phyloP scores from a whole-genome alignment of 768 basidiomycete genomes.

The Harrya chromipes region DNA sequence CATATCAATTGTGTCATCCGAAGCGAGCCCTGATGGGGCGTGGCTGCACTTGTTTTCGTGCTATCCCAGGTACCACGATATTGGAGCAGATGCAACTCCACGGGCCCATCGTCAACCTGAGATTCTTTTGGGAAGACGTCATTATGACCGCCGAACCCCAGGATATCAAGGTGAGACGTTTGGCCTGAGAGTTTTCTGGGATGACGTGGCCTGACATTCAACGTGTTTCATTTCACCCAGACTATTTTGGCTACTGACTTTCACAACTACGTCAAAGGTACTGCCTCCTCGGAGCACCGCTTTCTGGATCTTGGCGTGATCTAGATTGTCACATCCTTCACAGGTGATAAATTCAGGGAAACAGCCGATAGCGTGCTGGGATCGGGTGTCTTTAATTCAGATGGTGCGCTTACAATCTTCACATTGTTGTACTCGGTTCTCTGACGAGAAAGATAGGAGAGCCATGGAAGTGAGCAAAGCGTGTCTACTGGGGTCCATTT shows the following conservation, averaged over 20 bases:
- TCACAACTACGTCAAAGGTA: conserved; percentile 43
- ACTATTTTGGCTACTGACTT: conserved; percentile 44
- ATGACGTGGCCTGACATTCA: background rate
- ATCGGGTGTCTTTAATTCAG: conserved; percentile 55
- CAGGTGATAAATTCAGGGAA: conserved; percentile 34
- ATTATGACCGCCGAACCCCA: conserved; percentile 51
- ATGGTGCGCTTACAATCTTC: conserved; percentile 31
- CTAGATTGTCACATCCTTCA: background rate
- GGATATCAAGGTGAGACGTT: conserved; percentile 35
- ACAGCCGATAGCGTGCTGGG: conserved; percentile 39
- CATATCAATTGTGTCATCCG: background rate
- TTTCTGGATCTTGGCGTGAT: background rate
- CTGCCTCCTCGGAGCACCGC: background rate
- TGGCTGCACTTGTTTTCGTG: too few species aligned
- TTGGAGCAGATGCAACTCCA: conserved; percentile 22
- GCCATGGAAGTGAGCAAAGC: conserved; percentile 57
- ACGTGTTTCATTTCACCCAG: conserved; percentile 18
- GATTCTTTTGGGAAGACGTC: conserved; percentile 47
- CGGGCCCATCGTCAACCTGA: conserved; percentile 39
- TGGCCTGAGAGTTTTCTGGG: background rate
- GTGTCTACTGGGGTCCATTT: background rate
- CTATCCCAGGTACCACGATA: conserved; percentile 22
- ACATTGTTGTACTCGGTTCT: background rate
- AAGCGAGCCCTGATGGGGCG: background rate
- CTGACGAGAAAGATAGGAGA: conserved; percentile 42